phyloP scores from a whole-genome alignment of 2,329 filamentous ascomycete species.

The Diplocarpon mali region DNA sequence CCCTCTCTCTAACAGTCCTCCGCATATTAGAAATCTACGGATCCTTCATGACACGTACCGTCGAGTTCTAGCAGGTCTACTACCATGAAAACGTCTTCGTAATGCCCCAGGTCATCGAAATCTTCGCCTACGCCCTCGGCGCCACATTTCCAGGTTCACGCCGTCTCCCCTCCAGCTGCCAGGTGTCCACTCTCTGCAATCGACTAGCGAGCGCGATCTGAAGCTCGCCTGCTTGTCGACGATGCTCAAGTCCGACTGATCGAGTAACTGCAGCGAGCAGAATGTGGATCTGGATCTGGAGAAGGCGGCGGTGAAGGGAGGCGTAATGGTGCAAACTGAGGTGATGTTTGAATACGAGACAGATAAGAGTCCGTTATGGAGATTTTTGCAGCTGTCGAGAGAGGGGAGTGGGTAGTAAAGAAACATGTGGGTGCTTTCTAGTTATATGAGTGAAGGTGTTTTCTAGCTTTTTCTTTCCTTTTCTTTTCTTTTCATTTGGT shows the following conservation, averaged over 20 bases:
- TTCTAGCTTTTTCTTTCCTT: not conserved
- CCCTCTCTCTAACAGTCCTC: not conserved
- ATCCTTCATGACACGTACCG: constrained; percentile 14
- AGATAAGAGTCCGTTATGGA: not conserved
- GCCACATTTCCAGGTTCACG: constrained; percentile 23
- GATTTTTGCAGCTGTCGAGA: not conserved
- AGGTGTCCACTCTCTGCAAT: too few species aligned
- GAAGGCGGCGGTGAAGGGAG: not conserved
- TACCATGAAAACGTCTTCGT: constrained; percentile 22
- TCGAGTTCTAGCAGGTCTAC: constrained; percentile 12
- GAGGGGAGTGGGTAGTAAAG: not conserved
- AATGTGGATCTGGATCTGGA: not conserved
- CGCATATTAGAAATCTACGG: constrained; percentile 17
- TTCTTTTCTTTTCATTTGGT: too few species aligned
- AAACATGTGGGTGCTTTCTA: not conserved
- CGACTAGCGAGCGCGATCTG: constrained; percentile 1
- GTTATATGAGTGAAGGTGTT: constrained; percentile 3
- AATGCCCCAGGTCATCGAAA: constrained; percentile 25
- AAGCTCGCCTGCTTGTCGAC: not conserved
- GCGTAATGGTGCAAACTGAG: not conserved
- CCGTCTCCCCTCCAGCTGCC: not conserved
- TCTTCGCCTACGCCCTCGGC: constrained; percentile 24
- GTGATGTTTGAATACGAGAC: not conserved
- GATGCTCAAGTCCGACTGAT: not conserved
- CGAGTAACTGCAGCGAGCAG: not conserved